Base-by-base conservation (phyloP, 208 protist genomes). In the Crithidia expoeki region DNA sequence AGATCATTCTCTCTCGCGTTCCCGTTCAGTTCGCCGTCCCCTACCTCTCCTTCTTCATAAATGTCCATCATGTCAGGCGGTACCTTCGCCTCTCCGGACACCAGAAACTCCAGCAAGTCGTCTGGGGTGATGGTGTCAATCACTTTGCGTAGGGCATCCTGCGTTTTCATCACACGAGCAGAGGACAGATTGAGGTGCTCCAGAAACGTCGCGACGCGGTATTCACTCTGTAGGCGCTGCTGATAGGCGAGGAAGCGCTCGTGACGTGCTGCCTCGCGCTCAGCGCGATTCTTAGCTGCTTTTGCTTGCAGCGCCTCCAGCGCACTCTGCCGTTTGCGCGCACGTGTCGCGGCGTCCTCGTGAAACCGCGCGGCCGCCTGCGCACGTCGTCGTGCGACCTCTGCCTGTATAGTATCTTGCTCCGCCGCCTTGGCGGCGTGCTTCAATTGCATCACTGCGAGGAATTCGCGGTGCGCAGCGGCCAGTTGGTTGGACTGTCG, bases 21-120 rank as follows among this genome's bases (percentile, higher is more conserved):
- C 42, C 12, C 42, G 42, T 17, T 47, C 16, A 17, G 16, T 47
- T 27, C 42, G 3, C 58, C 58, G 6, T 42, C 32, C 12, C 42
- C 27, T 5, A 28, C 12, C 4, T 38, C 28, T 2, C 2, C 38
- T 21, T 49, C 38, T 23, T 51, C 56, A n/a, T 32, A 23, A 0
- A 25, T 53, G n/a, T 77, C 76, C 44, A 69, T 38, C 74, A 95
- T 90, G 62, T 95, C 90, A 0, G 27, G 21, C 0, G 90, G 90
- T n/a, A 95, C 82, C 46, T 77, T 52, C 2, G 58, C 57, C n/a
- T 68, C 80, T 6, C 90, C 90, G 14, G 85, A 87, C 19, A 95
- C 88, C 11, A 93, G 19, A 60, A 72, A 95, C 76, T 95, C 90
- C 3, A 95, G 75, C 28, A 95, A 65, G 25, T 92, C 85, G 46